A percentile compares a stretch with the other conserved stretches of the same genome.
These are phyloP conservation scores for Salix viminalis DNA, from an alignment of 345 rosid species.

Conservation along the genomic window DNA sequence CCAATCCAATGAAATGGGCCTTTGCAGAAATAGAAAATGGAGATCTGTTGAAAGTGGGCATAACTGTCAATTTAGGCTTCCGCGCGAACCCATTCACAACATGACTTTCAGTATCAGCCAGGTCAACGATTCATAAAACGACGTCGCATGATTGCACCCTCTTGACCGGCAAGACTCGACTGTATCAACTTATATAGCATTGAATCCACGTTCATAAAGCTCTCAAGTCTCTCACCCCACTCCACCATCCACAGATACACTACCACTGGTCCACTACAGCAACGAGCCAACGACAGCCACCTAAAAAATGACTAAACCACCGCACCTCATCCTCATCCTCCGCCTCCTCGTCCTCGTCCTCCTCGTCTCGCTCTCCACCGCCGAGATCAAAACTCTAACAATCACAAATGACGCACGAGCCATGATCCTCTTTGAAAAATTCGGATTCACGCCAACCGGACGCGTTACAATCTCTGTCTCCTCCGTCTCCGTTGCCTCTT, in stretches of 20 bases:
- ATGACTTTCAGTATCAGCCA: not conserved
- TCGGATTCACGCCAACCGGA: slow-evolving; percentile 87
- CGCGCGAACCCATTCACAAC: not conserved
- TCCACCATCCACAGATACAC: not conserved
- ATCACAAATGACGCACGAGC: slow-evolving; percentile 71
- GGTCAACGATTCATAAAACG: not conserved
- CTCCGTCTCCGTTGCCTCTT: slow-evolving; percentile 57
- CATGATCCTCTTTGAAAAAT: slow-evolving; percentile 91
- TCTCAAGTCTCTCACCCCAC: not conserved
- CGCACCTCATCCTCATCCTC: slow-evolving; percentile 5
- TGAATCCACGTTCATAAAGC: not conserved
- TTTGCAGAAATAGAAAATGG: not conserved
- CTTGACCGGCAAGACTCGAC: not conserved
- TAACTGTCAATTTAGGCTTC: not conserved
- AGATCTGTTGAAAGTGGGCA: not conserved
- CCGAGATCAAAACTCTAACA: slow-evolving; percentile 40
- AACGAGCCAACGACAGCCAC: not conserved
- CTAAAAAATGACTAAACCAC: slow-evolving; percentile 40
- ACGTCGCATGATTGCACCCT: not conserved
- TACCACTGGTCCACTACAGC: not conserved
- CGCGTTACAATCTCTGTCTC: slow-evolving; percentile 59
- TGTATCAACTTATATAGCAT: not conserved
- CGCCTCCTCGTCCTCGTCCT: slow-evolving; percentile 17
- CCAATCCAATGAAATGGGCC: not conserved
- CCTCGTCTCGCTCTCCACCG: not conserved